phyloP scores from a whole-genome alignment of 305 asterid genomes.

The Fraxinus nigra region DNA sequence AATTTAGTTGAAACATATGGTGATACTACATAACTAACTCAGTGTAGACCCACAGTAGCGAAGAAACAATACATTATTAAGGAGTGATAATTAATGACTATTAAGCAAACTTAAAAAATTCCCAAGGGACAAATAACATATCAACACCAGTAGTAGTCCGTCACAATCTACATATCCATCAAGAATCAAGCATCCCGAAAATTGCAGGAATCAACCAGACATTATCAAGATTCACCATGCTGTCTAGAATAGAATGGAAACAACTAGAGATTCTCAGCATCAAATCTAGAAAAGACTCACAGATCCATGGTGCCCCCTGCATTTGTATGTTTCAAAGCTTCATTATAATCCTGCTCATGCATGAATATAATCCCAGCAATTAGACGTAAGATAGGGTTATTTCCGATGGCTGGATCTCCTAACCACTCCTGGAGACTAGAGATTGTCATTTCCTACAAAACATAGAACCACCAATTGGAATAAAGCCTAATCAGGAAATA shows the following conservation, averaged over 20 bases:
- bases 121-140: not conserved
- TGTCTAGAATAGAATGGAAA: constrained; percentile 2
- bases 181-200: not conserved
- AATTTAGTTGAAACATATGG: not conserved
- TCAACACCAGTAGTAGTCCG: constrained; percentile 8
- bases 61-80: not conserved
- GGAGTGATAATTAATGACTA: not conserved
- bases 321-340: constrained; percentile 87
- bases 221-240: not conserved
- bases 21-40: not conserved
- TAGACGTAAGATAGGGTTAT: constrained; percentile 75
- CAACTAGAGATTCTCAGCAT: constrained; percentile 9
- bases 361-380: constrained; percentile 79
- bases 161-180: not conserved
- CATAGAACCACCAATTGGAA: constrained; percentile 12
- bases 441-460: constrained; percentile 61
- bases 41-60: not conserved
- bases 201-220: not conserved
- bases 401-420: constrained; percentile 84
- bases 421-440: constrained; percentile 80
- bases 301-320: constrained; percentile 93
- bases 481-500: constrained; percentile 18
- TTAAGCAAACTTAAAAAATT: not conserved
- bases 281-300: constrained; percentile 47
- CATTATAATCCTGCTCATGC: constrained; percentile 88